Evolutionary conservation across 805 yeast species (phyloP).

Genomic region (Spathaspora arborariae): DNA sequence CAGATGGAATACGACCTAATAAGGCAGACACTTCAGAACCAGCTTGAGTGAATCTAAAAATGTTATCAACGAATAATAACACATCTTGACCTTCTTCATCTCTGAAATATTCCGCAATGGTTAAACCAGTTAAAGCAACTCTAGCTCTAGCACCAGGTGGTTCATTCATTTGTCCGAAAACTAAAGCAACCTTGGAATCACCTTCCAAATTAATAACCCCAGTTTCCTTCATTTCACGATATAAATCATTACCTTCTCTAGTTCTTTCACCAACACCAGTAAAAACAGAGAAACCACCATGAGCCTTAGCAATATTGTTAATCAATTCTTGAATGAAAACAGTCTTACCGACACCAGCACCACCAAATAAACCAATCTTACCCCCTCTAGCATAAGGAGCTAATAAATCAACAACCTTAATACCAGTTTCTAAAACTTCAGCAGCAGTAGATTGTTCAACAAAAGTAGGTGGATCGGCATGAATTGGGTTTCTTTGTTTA

Average conservation of each 20-base stretch:
- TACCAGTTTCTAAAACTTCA: conserved; percentile 99
- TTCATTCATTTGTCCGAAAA: conserved; percentile 99
- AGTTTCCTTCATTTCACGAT: conserved; percentile 99
- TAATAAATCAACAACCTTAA: conserved; percentile 97
- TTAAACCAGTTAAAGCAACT: conserved; percentile 99
- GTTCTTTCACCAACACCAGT: conserved; percentile 99
- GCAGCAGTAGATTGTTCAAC: conserved; percentile 97
- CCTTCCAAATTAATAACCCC: conserved; percentile 99
- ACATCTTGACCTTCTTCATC: conserved; percentile 99
- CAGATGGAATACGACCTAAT: conserved; percentile 99
- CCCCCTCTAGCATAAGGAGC: conserved; percentile 99
- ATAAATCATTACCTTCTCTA: conserved; percentile 99
- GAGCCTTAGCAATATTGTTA: conserved; percentile 99
- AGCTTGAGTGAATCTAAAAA: conserved; percentile 99
- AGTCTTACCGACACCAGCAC: conserved; percentile 99
- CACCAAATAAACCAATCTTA: conserved; percentile 99
- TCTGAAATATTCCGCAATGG: conserved; percentile 99
- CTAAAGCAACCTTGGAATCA: conserved; percentile 98
- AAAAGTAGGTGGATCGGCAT: conserved; percentile 95
- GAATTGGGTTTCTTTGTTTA: conserved; percentile 94
- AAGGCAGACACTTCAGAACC: conserved; percentile 99
- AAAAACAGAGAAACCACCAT: conserved; percentile 99
- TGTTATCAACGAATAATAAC: conserved; percentile 97
- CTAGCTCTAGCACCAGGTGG: conserved; percentile 99
- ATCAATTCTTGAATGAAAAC: conserved; percentile 99